Conservation (phyloP, 108 stramenopile species). For the Stephanodiscus triporus region DNA sequence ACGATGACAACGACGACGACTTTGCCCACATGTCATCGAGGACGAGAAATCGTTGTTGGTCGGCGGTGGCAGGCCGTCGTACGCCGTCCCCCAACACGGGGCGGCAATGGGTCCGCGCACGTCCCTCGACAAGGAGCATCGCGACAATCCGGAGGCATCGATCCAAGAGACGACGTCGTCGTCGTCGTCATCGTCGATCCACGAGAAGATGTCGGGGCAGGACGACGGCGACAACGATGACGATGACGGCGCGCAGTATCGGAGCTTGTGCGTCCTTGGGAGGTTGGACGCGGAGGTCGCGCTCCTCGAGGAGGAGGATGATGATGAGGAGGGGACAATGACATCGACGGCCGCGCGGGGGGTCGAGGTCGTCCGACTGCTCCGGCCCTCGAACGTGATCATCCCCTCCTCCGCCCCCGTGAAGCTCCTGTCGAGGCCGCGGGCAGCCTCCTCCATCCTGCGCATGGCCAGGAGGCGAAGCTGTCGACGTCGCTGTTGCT, state of each 20-base stretch:
- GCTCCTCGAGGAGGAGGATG: background rate
- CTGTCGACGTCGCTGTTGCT: conserved; percentile 41
- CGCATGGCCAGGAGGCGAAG: conserved; percentile 39
- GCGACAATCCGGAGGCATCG: conserved; percentile 1
- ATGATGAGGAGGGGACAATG: background rate
- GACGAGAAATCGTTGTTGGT: too few relatives aligned
- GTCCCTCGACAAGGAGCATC: background rate
- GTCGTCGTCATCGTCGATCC: background rate
- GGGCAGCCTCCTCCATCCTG: conserved; percentile 47
- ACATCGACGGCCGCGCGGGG: background rate
- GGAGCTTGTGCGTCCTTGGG: background rate
- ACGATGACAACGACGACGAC: background rate
- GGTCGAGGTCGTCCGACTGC: background rate
- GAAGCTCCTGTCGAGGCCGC: background rate
- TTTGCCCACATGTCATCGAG: too few relatives aligned
- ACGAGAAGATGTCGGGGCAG: too few relatives aligned
- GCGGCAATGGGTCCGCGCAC: background rate
- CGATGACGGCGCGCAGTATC: background rate
- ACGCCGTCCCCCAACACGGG: too few relatives aligned
- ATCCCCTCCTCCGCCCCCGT: background rate
- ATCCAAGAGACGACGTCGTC: conserved; percentile 14
- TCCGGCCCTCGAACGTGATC: background rate
- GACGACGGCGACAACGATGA: background rate
- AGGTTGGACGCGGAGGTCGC: conserved; percentile 5
- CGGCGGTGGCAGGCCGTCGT: too few relatives aligned